Evolutionary conservation across 1,139 yeast genomes (phyloP).

Genomic region (Diutina siamensis): DNA sequence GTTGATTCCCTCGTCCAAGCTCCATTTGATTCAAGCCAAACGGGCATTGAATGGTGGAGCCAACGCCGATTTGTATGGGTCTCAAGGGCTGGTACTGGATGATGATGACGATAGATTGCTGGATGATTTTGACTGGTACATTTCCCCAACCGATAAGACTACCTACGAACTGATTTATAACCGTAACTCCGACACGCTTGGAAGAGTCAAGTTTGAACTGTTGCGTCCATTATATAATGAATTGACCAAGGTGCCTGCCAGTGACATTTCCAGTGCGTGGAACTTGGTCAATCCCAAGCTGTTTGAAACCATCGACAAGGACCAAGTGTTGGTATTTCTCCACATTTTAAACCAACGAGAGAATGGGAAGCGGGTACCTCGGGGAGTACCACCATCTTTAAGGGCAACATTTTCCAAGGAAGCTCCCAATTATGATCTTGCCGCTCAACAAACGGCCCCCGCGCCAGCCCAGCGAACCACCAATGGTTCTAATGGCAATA

Average conservation of each 20-base stretch:
- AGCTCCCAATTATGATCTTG: conserved; percentile 64
- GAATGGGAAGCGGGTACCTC: conserved; percentile 77
- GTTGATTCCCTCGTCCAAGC: conserved; percentile 85
- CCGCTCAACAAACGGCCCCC: conserved; percentile 16
- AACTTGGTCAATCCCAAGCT: conserved; percentile 85
- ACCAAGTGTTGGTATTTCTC: conserved; percentile 78
- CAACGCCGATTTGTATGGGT: conserved; percentile 10
- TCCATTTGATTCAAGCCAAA: conserved; percentile 74
- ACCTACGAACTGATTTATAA: conserved; percentile 73
- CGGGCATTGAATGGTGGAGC: conserved; percentile 39
- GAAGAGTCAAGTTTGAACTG: conserved; percentile 71
- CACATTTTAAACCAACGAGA: conserved; percentile 88
- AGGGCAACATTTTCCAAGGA: conserved; percentile 88
- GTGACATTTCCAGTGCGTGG: conserved; percentile 93
- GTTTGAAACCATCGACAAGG: conserved; percentile 81
- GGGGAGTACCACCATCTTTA: conserved; percentile 88
- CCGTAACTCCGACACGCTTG: conserved; percentile 65
- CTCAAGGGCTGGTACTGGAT: conserved; percentile 16
- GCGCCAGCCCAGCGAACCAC: conserved; percentile 10
- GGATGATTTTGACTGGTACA: conserved; percentile 89
- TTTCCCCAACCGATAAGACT: conserved; percentile 73
- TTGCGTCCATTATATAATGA: conserved; percentile 59
- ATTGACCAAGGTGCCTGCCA: conserved; percentile 60
- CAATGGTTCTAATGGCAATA: conserved; percentile 9
- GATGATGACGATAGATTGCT: conserved; percentile 45